These are phyloP conservation scores for Colletotrichum noveboracense DNA, from an alignment of 2,329 filamentous ascomycete species.

Conservation along the genomic window DNA sequence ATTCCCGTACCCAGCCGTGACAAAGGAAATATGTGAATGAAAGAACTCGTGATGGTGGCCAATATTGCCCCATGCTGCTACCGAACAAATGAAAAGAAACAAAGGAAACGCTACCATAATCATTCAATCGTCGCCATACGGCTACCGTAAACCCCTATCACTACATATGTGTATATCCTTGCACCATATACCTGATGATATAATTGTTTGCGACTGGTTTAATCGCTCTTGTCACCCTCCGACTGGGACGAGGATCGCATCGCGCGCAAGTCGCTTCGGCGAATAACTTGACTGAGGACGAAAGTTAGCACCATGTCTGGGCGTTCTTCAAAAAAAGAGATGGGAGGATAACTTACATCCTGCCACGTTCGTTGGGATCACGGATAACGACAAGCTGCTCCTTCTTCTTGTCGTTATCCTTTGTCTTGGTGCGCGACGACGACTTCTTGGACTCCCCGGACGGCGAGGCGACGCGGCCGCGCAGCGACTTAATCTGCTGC, in stretches of 20 bases:
- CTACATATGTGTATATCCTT: background rate
- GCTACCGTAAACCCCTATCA: background rate
- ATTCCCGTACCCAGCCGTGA: background rate
- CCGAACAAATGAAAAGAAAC: background rate
- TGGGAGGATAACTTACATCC: slow-evolving; percentile 8
- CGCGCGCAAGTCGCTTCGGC: slow-evolving; percentile 17
- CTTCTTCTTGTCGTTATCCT: slow-evolving; percentile 22
- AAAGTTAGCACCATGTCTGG: background rate
- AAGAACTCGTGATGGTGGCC: background rate
- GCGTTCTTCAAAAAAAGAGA: background rate
- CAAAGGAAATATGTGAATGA: slow-evolving; percentile 5
- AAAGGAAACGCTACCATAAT: background rate
- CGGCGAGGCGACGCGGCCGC: slow-evolving; percentile 12
- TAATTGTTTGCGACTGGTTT: background rate
- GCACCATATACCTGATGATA: background rate
- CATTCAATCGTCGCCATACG: background rate
- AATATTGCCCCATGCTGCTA: background rate
- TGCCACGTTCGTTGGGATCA: slow-evolving; percentile 20
- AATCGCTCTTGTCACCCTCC: slow-evolving; percentile 18
- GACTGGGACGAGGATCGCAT: slow-evolving; percentile 17
- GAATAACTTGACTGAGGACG: slow-evolving; percentile 12
- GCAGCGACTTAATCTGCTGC: slow-evolving; percentile 15
- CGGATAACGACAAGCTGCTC: slow-evolving; percentile 22
- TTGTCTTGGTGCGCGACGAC: slow-evolving; percentile 9
- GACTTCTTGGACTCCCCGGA: slow-evolving; percentile 9